These are phyloP conservation scores for Cryptosporidium baileyi DNA, from an alignment of 169 alveolate genomes.

Conservation along the genomic window DNA sequence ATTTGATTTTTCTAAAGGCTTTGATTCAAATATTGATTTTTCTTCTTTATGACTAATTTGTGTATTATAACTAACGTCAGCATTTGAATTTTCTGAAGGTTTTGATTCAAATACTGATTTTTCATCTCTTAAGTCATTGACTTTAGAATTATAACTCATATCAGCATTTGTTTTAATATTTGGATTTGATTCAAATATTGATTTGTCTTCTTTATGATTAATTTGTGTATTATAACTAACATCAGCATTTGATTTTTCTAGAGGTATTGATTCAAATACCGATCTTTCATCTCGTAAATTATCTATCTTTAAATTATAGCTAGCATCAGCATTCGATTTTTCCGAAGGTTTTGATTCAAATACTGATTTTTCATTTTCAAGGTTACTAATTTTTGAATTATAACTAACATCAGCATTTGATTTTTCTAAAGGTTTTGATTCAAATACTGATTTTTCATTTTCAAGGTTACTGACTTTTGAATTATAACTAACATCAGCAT, in stretches of 20 bases:
- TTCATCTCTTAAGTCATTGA: neutral
- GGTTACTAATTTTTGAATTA: neutral
- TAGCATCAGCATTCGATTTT: neutral
- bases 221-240: slow-evolving; percentile 1
- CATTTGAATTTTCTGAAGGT: neutral
- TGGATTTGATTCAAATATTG: slow-evolving; percentile 23
- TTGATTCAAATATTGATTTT: too few relatives aligned
- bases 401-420: neutral
- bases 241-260: slow-evolving; percentile 9
- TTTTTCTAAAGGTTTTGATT: neutral
- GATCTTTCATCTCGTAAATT: neutral
- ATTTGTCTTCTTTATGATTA: neutral
- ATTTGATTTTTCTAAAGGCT: neutral
- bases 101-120: slow-evolving; percentile 12
- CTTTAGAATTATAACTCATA: neutral
- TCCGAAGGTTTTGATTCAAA: neutral
- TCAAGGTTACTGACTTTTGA: neutral
- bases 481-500: neutral
- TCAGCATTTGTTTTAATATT: neutral
- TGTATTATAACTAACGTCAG: neutral
- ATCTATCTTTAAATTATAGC: too few relatives aligned
- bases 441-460: neutral
- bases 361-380: neutral
- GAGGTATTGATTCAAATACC: slow-evolving; percentile 37
- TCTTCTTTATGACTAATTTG: too few relatives aligned